These are phyloP conservation scores for Alternaria sp. DNA, from an alignment of 2,329 filamentous ascomycete genomes.

Conservation along the genomic window DNA sequence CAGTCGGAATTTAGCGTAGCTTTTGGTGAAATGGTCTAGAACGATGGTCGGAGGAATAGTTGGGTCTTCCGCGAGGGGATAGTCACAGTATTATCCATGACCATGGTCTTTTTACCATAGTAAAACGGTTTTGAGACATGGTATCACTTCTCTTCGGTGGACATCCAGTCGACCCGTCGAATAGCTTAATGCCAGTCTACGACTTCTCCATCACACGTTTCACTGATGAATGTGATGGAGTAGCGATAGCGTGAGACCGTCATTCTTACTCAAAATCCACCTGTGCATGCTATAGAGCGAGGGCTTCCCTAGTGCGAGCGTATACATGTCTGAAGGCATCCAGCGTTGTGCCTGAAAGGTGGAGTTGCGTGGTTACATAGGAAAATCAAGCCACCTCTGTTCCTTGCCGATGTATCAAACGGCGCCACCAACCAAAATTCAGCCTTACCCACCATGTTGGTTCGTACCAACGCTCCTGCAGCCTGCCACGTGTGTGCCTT, in stretches of 20 bases:
- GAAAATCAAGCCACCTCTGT: background rate
- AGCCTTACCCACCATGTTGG: slow-evolving; percentile 42
- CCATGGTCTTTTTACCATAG: background rate
- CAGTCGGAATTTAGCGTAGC: background rate
- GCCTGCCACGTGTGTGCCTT: slow-evolving; percentile 38
- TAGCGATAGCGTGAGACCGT: background rate
- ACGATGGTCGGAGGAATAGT: background rate
- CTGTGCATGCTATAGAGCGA: background rate
- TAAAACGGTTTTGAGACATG: background rate
- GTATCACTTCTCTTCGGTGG: background rate
- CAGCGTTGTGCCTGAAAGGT: background rate
- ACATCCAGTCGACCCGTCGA: background rate
- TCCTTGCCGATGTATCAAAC: background rate
- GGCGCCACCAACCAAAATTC: slow-evolving; percentile 31
- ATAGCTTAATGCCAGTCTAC: background rate
- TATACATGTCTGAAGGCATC: background rate
- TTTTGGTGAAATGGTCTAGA: background rate
- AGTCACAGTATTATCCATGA: background rate
- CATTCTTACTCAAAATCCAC: background rate
- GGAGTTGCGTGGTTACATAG: background rate
- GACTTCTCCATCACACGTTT: background rate
- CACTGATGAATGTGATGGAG: background rate
- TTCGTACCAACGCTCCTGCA: slow-evolving; percentile 34
- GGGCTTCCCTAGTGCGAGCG: background rate
- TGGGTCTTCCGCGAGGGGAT: background rate